phyloP scores from a whole-genome alignment of 2,329 filamentous ascomycete species.

The Nemania diffusa region DNA sequence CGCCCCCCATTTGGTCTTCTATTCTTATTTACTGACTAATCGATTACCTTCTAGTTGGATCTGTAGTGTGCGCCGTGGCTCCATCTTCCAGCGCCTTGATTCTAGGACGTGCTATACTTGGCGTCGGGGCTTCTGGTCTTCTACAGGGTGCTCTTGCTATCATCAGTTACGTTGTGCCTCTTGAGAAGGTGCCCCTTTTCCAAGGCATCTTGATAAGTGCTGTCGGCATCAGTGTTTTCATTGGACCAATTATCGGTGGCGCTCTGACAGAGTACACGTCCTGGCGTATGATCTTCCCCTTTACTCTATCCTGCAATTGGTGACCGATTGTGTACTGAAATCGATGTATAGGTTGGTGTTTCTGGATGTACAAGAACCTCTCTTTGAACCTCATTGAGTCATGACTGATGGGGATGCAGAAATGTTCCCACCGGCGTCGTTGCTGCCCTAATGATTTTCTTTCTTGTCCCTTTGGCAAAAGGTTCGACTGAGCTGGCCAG shows the following conservation, averaged over 20 bases:
- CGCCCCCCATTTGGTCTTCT: neutral
- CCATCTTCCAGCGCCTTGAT: neutral
- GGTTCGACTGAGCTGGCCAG: no score
- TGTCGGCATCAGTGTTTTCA: neutral
- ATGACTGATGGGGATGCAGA: neutral
- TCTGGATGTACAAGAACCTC: slow-evolving; percentile 31
- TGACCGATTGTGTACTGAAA: neutral
- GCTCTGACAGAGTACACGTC: neutral
- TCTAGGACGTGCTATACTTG: neutral
- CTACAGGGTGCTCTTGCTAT: neutral
- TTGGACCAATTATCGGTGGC: neutral
- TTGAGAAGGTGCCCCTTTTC: neutral
- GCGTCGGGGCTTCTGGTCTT: neutral
- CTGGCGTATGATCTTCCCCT: neutral
- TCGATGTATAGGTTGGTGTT: slow-evolving; percentile 24
- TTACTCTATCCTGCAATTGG: no score
- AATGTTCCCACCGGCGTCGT: neutral
- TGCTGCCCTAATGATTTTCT: neutral
- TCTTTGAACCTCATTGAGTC: no score
- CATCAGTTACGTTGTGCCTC: neutral
- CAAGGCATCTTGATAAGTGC: neutral
- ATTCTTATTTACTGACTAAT: neutral
- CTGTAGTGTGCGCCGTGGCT: neutral
- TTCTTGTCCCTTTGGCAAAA: no score
- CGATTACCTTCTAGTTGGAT: neutral